Conservation (phyloP, 2,329 filamentous ascomycete genomes). For the Phialocephala subalpina region DNA sequence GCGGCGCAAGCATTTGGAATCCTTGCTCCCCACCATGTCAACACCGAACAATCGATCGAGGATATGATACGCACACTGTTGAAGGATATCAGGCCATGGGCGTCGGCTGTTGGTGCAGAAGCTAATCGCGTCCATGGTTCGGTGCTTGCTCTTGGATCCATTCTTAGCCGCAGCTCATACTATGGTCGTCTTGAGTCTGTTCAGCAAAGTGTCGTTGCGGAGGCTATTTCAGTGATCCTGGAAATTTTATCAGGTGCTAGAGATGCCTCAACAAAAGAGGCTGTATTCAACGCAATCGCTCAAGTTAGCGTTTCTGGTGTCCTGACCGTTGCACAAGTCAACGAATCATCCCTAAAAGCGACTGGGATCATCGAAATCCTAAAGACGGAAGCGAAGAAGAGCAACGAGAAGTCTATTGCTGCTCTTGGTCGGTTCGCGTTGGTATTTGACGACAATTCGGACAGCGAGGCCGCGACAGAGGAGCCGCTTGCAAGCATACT, state of each 20-base stretch:
- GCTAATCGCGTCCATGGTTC: constrained; percentile 67
- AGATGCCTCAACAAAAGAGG: constrained; percentile 64
- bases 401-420: constrained; percentile 83
- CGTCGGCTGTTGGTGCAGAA: constrained; percentile 62
- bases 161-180: constrained; percentile 63
- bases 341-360: constrained; percentile 32
- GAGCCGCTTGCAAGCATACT: constrained; percentile 63
- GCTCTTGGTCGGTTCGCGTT: constrained; percentile 81
- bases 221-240: constrained; percentile 54
- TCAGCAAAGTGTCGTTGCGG: constrained; percentile 48
- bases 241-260: constrained; percentile 60
- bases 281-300: constrained; percentile 63
- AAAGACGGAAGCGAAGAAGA: constrained; percentile 74
- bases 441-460: constrained; percentile 57
- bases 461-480: constrained; percentile 44
- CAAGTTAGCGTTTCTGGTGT: constrained; percentile 68
- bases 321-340: constrained; percentile 44
- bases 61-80: constrained; percentile 55
- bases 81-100: constrained; percentile 57
- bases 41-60: constrained; percentile 50
- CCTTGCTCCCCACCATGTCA: constrained; percentile 70
- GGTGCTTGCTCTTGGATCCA: constrained; percentile 64
- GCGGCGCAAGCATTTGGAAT: constrained; percentile 80
- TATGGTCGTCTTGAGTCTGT: constrained; percentile 49
- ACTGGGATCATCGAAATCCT: constrained; percentile 65